Base-by-base conservation (phyloP, 1,139 yeast genomes). In the Blastobotrys elegans region DNA sequence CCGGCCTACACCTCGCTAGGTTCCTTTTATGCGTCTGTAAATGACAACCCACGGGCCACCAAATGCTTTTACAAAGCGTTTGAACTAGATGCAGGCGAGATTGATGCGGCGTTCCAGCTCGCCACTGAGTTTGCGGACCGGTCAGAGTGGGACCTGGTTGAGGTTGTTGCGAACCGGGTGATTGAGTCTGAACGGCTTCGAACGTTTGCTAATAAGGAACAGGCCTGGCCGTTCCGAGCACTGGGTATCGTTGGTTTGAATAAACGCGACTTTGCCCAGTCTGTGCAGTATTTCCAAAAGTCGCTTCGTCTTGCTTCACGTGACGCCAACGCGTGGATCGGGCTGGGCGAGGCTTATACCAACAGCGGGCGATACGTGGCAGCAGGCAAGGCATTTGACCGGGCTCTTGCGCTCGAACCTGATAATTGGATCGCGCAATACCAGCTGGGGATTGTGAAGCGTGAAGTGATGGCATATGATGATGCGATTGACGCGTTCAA, bases 41-140 rank as follows among this genome's bases (percentile, higher is more conserved):
- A 72, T 4, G 97, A 90, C 60, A 64, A 65, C 17, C 69, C 69
- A 0, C 74, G 95, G 48, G 95, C 97, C 0, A 82, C 83, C 50
- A 89, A 87, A 61, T 90, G 97, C 65, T 92, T 83, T 62, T 82
- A 84, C 62, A 85, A 82, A 59, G 96, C 97, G 0, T 87, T 92
- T 62, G 97, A 92, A 60, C 68, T 92, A 35, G 95, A 89, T 64
- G 76, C 82, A 0, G 77, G 83, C 14, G 95, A 92, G 60, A 69
- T 84, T 8, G 71, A 68, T 1, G 85, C 98, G 0, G 96, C 96
- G 0, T 75, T 76, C 56, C 77, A 77, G 51, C 73, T 92, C 47
- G 89, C 88, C 1, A 73, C 76, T 21, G 82, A 80, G 14, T 82
- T 88, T 56, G 75, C 96, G 1, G 69, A 70, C 2, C 71, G 72